Percentiles rank a stretch among this genome's conserved stretches.
Conservation (phyloP, 1,284 basidiomycete species). For the Cryptococcus jaspeensis region DNA sequence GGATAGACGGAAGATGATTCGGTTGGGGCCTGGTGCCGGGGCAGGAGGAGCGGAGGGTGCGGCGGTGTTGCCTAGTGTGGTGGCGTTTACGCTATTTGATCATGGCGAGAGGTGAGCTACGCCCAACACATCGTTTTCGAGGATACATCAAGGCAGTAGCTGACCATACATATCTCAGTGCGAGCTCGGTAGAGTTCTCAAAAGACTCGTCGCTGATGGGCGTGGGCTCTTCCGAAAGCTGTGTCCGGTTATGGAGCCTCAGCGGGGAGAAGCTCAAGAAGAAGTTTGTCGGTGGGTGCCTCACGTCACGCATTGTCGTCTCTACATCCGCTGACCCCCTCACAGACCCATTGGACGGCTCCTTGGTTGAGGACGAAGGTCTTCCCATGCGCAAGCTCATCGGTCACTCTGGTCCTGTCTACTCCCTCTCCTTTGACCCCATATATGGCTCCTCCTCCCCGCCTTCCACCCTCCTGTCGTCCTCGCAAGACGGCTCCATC, state of each 20-base stretch:
- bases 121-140: too few relatives aligned
- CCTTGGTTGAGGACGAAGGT: conserved; percentile 66
- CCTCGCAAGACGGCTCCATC: conserved; percentile 88
- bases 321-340: conserved; percentile 1
- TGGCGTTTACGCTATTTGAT: conserved; percentile 89
- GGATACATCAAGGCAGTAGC: neutral
- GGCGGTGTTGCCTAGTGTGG: conserved; percentile 72
- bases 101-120: conserved; percentile 75
- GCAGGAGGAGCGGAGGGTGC: conserved; percentile 19
- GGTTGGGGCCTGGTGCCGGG: conserved; percentile 71
- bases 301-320: neutral
- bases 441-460: conserved; percentile 78
- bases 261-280: conserved; percentile 80
- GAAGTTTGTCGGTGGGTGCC: conserved; percentile 64
- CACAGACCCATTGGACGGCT: conserved; percentile 29
- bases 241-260: conserved; percentile 90
- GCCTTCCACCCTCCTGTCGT: conserved; percentile 84
- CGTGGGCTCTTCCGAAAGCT: conserved; percentile 93
- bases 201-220: conserved; percentile 92
- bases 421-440: conserved; percentile 91
- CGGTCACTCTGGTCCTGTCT: conserved; percentile 95
- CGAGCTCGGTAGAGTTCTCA: conserved; percentile 86
- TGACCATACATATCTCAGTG: conserved; percentile 54
- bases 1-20: conserved; percentile 86
- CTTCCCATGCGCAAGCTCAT: conserved; percentile 85